Percentiles rank a stretch among this genome's conserved stretches.
Evolutionary conservation across 768 basidiomycete species (phyloP).

Genomic region (Naganishia antarctica): DNA sequence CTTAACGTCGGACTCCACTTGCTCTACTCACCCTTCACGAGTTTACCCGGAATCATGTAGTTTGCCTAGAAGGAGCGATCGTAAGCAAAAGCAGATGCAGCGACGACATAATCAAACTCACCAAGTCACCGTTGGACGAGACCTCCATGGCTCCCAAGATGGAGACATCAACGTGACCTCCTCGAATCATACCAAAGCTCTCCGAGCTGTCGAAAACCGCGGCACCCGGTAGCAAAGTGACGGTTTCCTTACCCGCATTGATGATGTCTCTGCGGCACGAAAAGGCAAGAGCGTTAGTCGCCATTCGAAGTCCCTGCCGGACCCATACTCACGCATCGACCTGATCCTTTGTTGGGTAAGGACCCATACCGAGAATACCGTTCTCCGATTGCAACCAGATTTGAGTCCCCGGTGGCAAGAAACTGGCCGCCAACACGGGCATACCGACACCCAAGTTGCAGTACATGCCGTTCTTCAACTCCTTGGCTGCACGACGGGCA

Average conservation of each 20-base stretch:
- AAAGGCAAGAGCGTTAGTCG: not conserved
- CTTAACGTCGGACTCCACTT: too few relatives aligned
- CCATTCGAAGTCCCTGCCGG: too few relatives aligned
- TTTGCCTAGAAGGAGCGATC: constrained; percentile 57
- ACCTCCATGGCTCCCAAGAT: constrained; percentile 92
- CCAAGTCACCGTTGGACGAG: constrained; percentile 75
- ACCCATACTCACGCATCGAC: constrained; percentile 46
- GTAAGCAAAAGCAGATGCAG: not conserved
- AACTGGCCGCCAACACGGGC: constrained; percentile 50
- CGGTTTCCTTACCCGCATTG: constrained; percentile 50
- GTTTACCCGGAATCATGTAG: constrained; percentile 94
- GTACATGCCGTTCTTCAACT: constrained; percentile 47
- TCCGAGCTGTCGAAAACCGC: constrained; percentile 89
- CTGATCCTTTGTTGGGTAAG: constrained; percentile 50
- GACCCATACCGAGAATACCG: constrained; percentile 52
- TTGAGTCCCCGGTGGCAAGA: constrained; percentile 48
- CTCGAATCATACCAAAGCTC: constrained; percentile 96
- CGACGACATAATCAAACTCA: not conserved
- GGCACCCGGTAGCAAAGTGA: constrained; percentile 85
- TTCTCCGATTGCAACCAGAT: constrained; percentile 52
- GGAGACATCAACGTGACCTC: constrained; percentile 87
- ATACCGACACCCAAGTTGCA: constrained; percentile 52
- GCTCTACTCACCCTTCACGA: constrained; percentile 36
- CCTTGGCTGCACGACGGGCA: constrained; percentile 42
- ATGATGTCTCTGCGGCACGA: constrained; percentile 40